Evolutionary conservation across 495 filamentous ascomycete genomes (phyloP), one percentile per base, ranked within the genome.

Genomic region (Pseudotulostoma volvatum): DNA sequence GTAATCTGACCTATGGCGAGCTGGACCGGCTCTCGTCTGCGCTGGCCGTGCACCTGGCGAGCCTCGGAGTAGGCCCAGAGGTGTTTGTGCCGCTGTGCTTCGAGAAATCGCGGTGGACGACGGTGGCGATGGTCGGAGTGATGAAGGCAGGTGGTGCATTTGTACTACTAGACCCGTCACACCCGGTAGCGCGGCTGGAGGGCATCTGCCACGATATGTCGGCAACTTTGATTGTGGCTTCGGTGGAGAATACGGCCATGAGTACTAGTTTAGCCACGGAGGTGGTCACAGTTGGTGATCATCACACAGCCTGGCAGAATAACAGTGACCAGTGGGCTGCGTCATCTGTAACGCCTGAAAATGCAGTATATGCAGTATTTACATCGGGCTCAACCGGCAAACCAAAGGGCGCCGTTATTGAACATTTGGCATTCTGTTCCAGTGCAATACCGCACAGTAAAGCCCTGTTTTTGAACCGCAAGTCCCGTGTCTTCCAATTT

Each of bases 391-490:
- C 66, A 17, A 81, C 72, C 0, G 81, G 81, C 0, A 52, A 59
- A 1, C 80, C 81, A 0, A 87, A 85, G 50, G 81, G 80, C 9
- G 74, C 81, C 4, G 60, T 79, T 17, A 63, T 84, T 15, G 77
- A 74, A 1, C 72, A 79, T 44, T 53, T 60, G 3, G 31, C 18
- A 14, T 32, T 31, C 15, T n/a, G 14, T 2, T 15, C 13, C 3
- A 32, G 23, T 4, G 37, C 37, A 31, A 31, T 39, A 2, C 11
- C 7, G 14, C 37, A 32, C 1, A n/a, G 19, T 32, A 9, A 2
- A 7, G 9, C 23, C 9, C 31, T 39, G n/a, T 17, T 4, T 7
- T 14, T 39, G 8, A 31, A 18, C 11, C 4, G 9, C 9, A 16
- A 7, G 3, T 32, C 23, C 4, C 9, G 37, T 4, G 4, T 39